A percentile compares a stretch with the other conserved stretches of the same genome.
phyloP scores from a whole-genome alignment of 2,329 filamentous ascomycete species.

The Trichoderma semiorbis region DNA sequence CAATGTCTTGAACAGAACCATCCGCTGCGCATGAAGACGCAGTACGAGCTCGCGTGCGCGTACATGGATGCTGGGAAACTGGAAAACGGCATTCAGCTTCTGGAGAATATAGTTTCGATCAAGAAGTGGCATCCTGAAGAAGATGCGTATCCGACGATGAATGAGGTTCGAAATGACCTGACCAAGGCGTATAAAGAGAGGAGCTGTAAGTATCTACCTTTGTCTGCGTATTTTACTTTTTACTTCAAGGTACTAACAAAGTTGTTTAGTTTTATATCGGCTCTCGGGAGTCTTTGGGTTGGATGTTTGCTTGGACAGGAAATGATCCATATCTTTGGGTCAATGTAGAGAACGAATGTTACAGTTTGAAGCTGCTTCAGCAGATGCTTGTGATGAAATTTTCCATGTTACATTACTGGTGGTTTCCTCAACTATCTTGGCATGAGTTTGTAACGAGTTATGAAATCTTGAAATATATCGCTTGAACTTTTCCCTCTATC shows the following conservation, averaged over 20 bases:
- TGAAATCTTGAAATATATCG: background rate
- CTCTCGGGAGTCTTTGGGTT: background rate
- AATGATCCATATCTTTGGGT: background rate
- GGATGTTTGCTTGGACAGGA: background rate
- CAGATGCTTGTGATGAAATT: background rate
- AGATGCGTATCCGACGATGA: background rate
- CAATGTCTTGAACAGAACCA: background rate
- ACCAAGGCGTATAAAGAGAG: background rate
- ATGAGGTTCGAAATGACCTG: background rate
- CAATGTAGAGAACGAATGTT: background rate
- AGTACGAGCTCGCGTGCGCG: slow-evolving; percentile 14
- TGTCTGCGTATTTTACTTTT: too few species aligned
- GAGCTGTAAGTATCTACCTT: background rate
- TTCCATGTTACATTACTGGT: background rate
- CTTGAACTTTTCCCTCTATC: background rate
- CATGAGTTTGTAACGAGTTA: background rate
- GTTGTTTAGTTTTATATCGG: background rate
- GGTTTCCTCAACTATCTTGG: background rate
- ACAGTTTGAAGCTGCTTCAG: background rate
- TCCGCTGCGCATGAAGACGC: slow-evolving; percentile 3
- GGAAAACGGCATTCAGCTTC: background rate
- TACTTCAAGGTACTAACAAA: background rate
- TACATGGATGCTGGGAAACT: slow-evolving; percentile 2
- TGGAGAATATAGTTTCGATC: slow-evolving; percentile 7
- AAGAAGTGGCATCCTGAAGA: background rate